Percentiles rank a stretch among this genome's conserved stretches.
Conservation (phyloP, 345 rosid genomes). For the Citrus trifoliata region DNA sequence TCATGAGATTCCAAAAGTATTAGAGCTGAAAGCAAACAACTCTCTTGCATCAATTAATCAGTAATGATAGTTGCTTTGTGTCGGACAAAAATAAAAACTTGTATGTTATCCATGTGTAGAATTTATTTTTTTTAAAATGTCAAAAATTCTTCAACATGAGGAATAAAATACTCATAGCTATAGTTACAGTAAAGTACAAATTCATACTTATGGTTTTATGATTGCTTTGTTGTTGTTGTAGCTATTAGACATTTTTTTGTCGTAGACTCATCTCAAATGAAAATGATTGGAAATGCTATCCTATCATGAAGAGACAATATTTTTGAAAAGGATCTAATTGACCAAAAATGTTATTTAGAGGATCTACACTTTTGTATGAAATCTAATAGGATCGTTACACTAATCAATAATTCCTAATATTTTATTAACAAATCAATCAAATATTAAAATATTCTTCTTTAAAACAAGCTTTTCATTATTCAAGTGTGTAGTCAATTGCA, state of each 20-base stretch:
- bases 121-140: too few species aligned
- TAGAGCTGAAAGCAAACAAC: background rate
- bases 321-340: background rate
- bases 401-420: background rate
- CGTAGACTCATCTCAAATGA: background rate
- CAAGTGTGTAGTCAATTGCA: background rate
- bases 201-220: too few species aligned
- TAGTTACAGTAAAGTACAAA: too few species aligned
- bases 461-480: background rate
- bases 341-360: background rate
- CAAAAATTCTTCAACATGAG: accelerated
- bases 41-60: background rate
- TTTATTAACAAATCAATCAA: background rate
- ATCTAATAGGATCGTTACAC: background rate
- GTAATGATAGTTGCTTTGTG: background rate
- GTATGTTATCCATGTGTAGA: background rate
- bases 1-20: background rate
- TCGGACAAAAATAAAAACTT: background rate
- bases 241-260: too few species aligned
- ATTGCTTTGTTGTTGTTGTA: too few species aligned
- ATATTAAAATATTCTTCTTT: background rate
- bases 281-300: background rate
- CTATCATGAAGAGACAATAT: background rate
- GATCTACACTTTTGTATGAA: background rate
- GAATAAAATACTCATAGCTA: too few species aligned